Evolutionary conservation across 768 basidiomycete species (phyloP), one percentile per base, ranked within the genome.

Genomic region (Pleurotus pulmonarius): DNA sequence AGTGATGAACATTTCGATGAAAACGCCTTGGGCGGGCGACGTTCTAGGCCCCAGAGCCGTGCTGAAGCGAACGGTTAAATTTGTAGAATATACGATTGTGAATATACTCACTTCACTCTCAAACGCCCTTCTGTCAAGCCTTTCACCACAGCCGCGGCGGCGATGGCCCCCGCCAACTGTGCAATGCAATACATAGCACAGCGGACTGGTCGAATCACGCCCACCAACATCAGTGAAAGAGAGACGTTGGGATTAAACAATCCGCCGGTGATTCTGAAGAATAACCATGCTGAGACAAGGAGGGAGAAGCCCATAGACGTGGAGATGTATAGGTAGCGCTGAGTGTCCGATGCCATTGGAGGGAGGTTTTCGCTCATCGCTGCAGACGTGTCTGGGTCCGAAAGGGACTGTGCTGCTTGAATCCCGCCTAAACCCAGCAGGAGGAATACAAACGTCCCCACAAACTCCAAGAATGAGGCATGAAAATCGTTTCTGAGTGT

Each of bases 1-100:
- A 12, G 86, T 87, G 60, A 82, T 78, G 67, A 88, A 87, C 79
- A 86, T 83, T 65, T 88, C 86, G 58, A 88, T 86, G 66, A 87
- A 88, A 15, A 86, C 77, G 9, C 75, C 85, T 65, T 88, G 83
- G 0, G 82, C 75, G 3, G 67, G 58, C 67, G 77, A 87, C 57
- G 81, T 67, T 3, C 76, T 78, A 16, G 68, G 63, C 7, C 72
- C 71, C 34, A 83, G 71, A 60, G 67, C 66, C 7, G 82, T 83
- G 60, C 85, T 87, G 57, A 11, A 58, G 24, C n/a, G 11, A 45
- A 46, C n/a, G 58, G 55, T 60, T 56, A 44, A 55, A 16, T 20
- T 44, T 40, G 43, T 24, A 25, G 41, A 34, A 56, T 2, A 26
- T 55, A 54, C 20, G 18, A 47, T 16, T 34, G 13, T n/a, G 5